Evolutionary conservation across 2,329 filamentous ascomycete genomes (phyloP).

Genomic region (Aspergillus pseudoglaucus): DNA sequence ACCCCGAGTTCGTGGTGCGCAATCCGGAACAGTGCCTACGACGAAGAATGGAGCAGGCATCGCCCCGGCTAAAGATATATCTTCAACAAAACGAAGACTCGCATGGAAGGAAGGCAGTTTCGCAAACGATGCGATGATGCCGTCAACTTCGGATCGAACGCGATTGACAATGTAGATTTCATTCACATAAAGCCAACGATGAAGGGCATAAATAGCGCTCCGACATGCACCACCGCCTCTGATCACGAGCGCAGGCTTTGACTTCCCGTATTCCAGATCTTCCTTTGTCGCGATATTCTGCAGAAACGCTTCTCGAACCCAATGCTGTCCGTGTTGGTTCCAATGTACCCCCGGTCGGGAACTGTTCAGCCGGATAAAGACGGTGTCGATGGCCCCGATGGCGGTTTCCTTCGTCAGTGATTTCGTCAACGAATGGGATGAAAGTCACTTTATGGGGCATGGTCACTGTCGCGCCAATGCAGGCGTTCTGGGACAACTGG

Average conservation of each 20-base stretch:
- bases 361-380: constrained; percentile 40
- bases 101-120: constrained; percentile 7
- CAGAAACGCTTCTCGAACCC: constrained; percentile 52
- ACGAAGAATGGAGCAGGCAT: constrained; percentile 10
- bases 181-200: background rate
- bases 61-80: constrained; percentile 5
- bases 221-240: constrained; percentile 16
- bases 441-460: constrained; percentile 77
- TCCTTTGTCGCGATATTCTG: constrained; percentile 1
- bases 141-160: constrained; percentile 13
- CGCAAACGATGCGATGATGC: constrained; percentile 11
- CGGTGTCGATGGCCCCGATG: constrained; percentile 15
- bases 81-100: constrained; percentile 1
- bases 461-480: constrained; percentile 59
- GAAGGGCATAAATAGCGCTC: constrained; percentile 14
- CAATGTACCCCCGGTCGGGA: constrained; percentile 41
- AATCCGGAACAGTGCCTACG: constrained; percentile 16
- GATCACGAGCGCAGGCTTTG: constrained; percentile 11
- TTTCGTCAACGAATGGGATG: constrained; percentile 60
- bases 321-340: constrained; percentile 70
- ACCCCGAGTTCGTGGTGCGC: constrained; percentile 9
- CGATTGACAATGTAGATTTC: constrained; percentile 3
- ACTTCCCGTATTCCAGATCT: constrained; percentile 1
- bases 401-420: constrained; percentile 53
- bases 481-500: background rate